Base-by-base conservation (phyloP, 345 rosid species). In the Populus deltoides region DNA sequence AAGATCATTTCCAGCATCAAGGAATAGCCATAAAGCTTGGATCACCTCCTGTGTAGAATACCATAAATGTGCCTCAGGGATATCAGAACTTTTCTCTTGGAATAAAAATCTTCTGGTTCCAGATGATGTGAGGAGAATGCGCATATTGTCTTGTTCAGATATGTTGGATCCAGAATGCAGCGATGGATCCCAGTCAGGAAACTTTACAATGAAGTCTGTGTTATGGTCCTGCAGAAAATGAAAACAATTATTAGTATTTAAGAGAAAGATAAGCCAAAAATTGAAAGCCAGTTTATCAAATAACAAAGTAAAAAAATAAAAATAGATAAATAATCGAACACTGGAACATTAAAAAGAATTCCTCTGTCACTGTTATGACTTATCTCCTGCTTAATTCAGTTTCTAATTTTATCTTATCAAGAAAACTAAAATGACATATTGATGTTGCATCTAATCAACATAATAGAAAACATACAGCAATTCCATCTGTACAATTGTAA, bases 131-230 rank as follows among this genome's bases (percentile, higher is more conserved):
- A 13, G 67, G 77, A 81, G 75, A 66, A 55, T 81, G 39, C 62
- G 85, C 75, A 78, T 84, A 82, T 75, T 66, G 61, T 79, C 73
- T 76, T 73, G 82, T 29, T 90, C 83, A 4, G 80, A 77, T 39
- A 66, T 13, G 51, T 36, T 79, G 77, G 83, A 78, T 75, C 69
- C 66, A 55, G 86, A 85, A 76, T 63, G 45, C 51, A 41, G 33
- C 39, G 98, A 90, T 75, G 94, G 92, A 85, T 91, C 89, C 98
- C 97, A 93, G 81, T 95, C 96, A 1, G 99, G 98, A 82, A 95
- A 80, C 82, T 93, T 86, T 63, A 91, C 99, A 43, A 95, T 93
- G 86, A 90, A 95, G 86, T 95, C 99, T 27, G 81, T 92, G 88
- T 95, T 95, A 85, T 95, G 99, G 83, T 93, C 92, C 98, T 92